Conservation (phyloP, 2,329 filamentous ascomycete genomes). For the Botryosphaeria dothidea region DNA sequence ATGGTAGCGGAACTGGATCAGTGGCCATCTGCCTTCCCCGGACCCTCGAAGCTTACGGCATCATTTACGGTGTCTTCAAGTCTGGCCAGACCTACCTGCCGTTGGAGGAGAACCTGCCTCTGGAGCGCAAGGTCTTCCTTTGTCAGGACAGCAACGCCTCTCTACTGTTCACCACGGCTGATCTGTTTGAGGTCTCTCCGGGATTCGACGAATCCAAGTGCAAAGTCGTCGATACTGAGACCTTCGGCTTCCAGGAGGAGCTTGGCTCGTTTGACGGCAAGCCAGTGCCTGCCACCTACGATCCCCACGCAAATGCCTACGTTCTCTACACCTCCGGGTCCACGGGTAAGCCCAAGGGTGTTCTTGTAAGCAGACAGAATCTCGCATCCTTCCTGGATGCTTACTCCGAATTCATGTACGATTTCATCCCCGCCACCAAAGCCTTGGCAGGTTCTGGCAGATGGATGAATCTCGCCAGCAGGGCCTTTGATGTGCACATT, state of each 20-base stretch:
- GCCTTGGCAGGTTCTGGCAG: slow-evolving; percentile 26
- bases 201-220: slow-evolving; percentile 23
- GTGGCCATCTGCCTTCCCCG: slow-evolving; percentile 79
- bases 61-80: slow-evolving; percentile 45
- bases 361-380: slow-evolving; percentile 41
- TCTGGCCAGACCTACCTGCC: slow-evolving; percentile 38
- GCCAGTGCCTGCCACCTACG: background rate
- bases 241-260: background rate
- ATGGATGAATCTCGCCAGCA: slow-evolving; percentile 36
- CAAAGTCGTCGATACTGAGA: slow-evolving; percentile 21
- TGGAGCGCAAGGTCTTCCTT: slow-evolving; percentile 37
- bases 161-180: slow-evolving; percentile 15
- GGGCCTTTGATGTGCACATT: slow-evolving; percentile 32
- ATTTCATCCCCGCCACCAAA: slow-evolving; percentile 24
- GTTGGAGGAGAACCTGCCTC: slow-evolving; percentile 38
- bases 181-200: slow-evolving; percentile 24
- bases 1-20: slow-evolving; percentile 38
- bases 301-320: slow-evolving; percentile 6
- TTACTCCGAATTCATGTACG: slow-evolving; percentile 29
- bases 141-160: slow-evolving; percentile 26
- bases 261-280: background rate
- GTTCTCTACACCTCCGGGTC: slow-evolving; percentile 96
- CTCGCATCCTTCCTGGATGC: slow-evolving; percentile 30
- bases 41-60: slow-evolving; percentile 74
- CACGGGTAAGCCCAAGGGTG: slow-evolving; percentile 97